Percentiles rank a stretch among this genome's conserved stretches.
Evolutionary conservation across 2,329 filamentous ascomycete genomes (phyloP).

Genomic region (Scedosporium minutisporum): DNA sequence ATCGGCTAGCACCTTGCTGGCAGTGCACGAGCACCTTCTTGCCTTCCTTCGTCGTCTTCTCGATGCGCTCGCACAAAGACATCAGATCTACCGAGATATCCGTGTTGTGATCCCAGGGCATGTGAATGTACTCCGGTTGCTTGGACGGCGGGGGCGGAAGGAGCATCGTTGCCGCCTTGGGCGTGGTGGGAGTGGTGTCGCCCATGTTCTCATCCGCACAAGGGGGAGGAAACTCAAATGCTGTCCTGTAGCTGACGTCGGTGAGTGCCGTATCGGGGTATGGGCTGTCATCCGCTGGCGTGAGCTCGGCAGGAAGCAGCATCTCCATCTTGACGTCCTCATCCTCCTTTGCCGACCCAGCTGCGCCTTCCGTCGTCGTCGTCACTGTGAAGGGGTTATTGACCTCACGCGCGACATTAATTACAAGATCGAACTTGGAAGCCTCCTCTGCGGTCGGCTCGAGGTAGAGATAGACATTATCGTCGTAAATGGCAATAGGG

Average conservation of each 20-base stretch:
- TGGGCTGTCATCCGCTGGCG: conserved; percentile 28
- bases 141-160: conserved; percentile 22
- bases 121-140: conserved; percentile 74
- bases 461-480: conserved; percentile 68
- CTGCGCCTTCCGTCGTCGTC: conserved; percentile 17
- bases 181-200: conserved; percentile 38
- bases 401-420: conserved; percentile 78
- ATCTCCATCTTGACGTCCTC: background rate
- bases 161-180: conserved; percentile 34
- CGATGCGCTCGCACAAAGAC: conserved; percentile 65
- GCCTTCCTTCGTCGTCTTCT: conserved; percentile 58
- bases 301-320: conserved; percentile 17
- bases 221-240: conserved; percentile 43
- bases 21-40: conserved; percentile 78
- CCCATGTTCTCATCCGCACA: conserved; percentile 22
- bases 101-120: conserved; percentile 82
- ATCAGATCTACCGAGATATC: conserved; percentile 73
- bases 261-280: conserved; percentile 47
- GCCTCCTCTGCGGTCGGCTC: conserved; percentile 74
- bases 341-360: conserved; percentile 11
- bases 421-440: conserved; percentile 67
- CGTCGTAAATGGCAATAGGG: conserved; percentile 71
- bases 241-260: conserved; percentile 48
- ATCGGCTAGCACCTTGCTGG: conserved; percentile 77
- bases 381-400: conserved; percentile 55